phyloP scores from a whole-genome alignment of 176 grass and related monocot genomes.

The Otatea glauca region DNA sequence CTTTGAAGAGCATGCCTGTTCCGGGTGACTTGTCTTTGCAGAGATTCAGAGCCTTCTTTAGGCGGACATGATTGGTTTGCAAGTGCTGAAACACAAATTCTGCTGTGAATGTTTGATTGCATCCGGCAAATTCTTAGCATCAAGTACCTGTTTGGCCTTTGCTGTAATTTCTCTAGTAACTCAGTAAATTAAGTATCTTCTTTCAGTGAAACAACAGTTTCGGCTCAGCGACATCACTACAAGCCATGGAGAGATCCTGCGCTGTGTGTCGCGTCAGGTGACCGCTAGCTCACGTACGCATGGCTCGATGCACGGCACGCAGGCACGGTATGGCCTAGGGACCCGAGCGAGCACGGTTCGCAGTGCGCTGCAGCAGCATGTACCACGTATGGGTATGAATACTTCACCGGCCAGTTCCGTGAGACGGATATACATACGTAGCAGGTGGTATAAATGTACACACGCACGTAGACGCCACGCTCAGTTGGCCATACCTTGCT shows the following conservation, averaged over 20 bases:
- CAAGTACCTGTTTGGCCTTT: too few relatives aligned
- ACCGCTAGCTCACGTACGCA: conserved; percentile 15
- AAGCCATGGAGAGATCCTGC: not conserved
- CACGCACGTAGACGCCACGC: not conserved
- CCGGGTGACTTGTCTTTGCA: not conserved
- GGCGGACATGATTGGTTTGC: conserved; percentile 35
- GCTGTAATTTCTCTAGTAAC: too few relatives aligned
- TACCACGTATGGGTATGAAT: not conserved
- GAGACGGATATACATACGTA: not conserved
- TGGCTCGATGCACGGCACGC: conserved; percentile 25
- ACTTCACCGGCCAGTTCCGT: not conserved
- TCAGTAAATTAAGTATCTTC: not conserved
- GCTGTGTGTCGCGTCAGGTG: conserved; percentile 13
- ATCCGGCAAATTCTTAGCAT: not conserved
- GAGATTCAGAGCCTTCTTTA: conserved; percentile 38
- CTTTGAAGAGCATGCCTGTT: conserved; percentile 35
- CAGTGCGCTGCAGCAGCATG: not conserved
- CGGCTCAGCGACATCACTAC: not conserved
- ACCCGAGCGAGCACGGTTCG: not conserved
- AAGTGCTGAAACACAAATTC: conserved; percentile 35
- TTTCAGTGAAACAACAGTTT: not conserved
- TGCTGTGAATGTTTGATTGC: not conserved
- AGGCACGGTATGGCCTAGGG: conserved; percentile 27
- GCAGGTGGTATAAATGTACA: not conserved
- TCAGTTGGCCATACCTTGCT: not conserved